Base-by-base conservation (phyloP, 176 grass and related monocot species). In the Oryza glumipatula region DNA sequence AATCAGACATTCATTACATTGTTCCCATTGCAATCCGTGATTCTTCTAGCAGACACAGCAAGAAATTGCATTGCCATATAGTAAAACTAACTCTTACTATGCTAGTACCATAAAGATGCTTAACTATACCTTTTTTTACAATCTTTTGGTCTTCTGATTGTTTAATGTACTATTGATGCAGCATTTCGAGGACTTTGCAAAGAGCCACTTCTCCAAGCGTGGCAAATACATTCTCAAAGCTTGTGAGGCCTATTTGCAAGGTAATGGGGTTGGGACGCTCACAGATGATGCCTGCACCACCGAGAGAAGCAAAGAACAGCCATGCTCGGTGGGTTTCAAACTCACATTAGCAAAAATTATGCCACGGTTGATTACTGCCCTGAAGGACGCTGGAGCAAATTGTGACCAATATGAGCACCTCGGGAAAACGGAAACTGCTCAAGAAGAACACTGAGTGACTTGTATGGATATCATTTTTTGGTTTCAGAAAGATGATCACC, bases 181-280 rank as follows among this genome's bases (percentile, higher is more conserved):
- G 96, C 89, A 92, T 92, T 99, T 99, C 63, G 96, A 99, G 74
- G 91, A 87, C 49, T 96, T 99, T 70, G 96, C 94, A 48, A 96
- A 68, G 67, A 86, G 73, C 68, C 91, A 96, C 67, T 99, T 99
- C 81, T 47, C 52, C 38, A 92, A 85, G 46, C 93, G 91, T 43
- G 96, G 96, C 11, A 63, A 67, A 70, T 96, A 91, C 81, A 96
- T 99, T 69, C 90, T 99, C 49, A 96, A 99, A 94, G 91, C 91
- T 78, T 99, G 96, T 16, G 89, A 88, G 24, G 96, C 93, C 44
- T 99, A 99, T 78, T 88, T 92, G 90, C 89, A 86, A 76, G 96
- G 93, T 17, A 90, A 71, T 74, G 77, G 77, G 43, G 91, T 99
- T 15, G 96, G 96, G 68, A 94, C 89, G 3, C 96, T 99, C 56